Conservation (phyloP, 2,329 filamentous ascomycete species). For the Chrysosporium keratinophilum region DNA sequence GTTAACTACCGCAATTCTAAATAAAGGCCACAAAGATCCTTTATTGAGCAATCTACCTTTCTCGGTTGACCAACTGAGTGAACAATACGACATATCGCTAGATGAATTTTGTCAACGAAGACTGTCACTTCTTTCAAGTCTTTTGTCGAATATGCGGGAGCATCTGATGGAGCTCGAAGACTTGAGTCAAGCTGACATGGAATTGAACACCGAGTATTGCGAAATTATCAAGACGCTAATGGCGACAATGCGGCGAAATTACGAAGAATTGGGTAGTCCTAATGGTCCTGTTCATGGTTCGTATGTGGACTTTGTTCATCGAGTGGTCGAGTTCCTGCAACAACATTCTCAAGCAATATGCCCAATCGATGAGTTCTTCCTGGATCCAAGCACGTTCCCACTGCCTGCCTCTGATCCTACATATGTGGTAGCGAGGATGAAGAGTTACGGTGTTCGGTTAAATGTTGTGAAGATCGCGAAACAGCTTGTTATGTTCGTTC, state of each 20-base stretch:
- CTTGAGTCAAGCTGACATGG: slow-evolving; percentile 30
- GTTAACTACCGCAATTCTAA: slow-evolving; percentile 46
- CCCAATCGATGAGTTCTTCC: slow-evolving; percentile 50
- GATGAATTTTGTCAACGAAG: slow-evolving; percentile 46
- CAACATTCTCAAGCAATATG: slow-evolving; percentile 49
- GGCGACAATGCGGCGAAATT: slow-evolving; percentile 52
- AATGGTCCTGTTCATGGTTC: slow-evolving; percentile 35
- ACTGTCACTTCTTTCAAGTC: slow-evolving; percentile 44
- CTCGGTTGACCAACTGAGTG: slow-evolving; percentile 28
- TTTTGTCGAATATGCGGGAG: slow-evolving; percentile 51
- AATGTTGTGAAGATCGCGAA: slow-evolving; percentile 41
- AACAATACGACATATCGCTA: slow-evolving; percentile 40
- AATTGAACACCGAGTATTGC: slow-evolving; percentile 37
- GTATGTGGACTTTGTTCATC: slow-evolving; percentile 54
- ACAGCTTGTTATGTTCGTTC: slow-evolving; percentile 48
- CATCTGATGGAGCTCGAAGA: slow-evolving; percentile 34
- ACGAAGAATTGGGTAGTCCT: slow-evolving; percentile 42
- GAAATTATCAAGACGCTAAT: slow-evolving; percentile 47
- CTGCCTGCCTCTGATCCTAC: slow-evolving; percentile 50
- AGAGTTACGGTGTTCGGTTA: slow-evolving; percentile 48
- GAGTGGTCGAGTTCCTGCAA: slow-evolving; percentile 49
- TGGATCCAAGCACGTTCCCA: slow-evolving; percentile 50
- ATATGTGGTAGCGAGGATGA: slow-evolving; percentile 52
- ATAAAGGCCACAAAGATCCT: slow-evolving; percentile 36
- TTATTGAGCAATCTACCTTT: slow-evolving; percentile 52